Percentiles rank a stretch among this genome's conserved stretches.
Evolutionary conservation across 202 grass and related monocot species (phyloP).

Genomic region (Panicum hallii): DNA sequence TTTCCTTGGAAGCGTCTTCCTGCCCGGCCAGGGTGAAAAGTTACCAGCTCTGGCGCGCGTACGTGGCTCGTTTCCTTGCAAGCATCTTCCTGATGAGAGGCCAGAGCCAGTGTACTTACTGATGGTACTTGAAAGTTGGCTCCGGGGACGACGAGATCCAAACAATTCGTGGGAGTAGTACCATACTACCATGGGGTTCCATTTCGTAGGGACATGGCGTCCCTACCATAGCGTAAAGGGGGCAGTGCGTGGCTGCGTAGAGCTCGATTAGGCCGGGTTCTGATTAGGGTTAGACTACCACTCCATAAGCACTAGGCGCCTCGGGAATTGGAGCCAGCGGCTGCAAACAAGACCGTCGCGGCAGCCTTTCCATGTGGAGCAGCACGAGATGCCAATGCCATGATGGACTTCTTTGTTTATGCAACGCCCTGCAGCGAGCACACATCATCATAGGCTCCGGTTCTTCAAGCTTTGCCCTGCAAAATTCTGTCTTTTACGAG

Average conservation of each 20-base stretch:
- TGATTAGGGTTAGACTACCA: slow-evolving; percentile 3
- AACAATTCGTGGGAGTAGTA: not conserved
- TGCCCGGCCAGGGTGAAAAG: too few species aligned
- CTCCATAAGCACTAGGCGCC: slow-evolving; percentile 1
- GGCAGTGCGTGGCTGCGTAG: not conserved
- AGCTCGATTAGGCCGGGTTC: not conserved
- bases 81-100: slow-evolving; percentile 5
- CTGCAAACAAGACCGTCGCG: slow-evolving; percentile 5
- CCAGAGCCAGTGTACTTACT: not conserved
- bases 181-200: not conserved
- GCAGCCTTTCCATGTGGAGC: slow-evolving; percentile 35
- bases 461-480: slow-evolving; percentile 3
- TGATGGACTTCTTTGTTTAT: slow-evolving; percentile 42
- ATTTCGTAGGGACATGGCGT: slow-evolving; percentile 8
- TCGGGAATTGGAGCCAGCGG: slow-evolving; percentile 45
- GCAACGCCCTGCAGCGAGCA: slow-evolving; percentile 24
- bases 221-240: not conserved
- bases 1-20: not conserved
- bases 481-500: slow-evolving; percentile 14
- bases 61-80: not conserved
- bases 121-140: not conserved
- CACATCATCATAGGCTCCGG: slow-evolving; percentile 1
- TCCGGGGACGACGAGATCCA: slow-evolving; percentile 1
- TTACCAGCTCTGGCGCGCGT: too few species aligned
- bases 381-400: slow-evolving; percentile 8